A percentile compares a stretch with the other conserved stretches of the same genome.
Conservation (phyloP, 2,329 filamentous ascomycete genomes). For the Parastagonospora nodorum region DNA sequence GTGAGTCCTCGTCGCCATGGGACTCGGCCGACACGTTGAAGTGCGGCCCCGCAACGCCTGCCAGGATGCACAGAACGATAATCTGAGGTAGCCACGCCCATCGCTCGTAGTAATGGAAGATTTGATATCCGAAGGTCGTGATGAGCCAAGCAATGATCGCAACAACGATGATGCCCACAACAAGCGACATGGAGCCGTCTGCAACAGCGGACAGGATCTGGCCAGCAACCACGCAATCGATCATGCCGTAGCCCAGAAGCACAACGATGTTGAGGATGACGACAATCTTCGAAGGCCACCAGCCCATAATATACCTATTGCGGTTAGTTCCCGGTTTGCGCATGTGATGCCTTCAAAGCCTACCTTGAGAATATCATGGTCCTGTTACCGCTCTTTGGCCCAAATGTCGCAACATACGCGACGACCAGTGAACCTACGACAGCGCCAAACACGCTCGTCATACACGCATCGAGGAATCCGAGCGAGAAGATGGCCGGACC, state of each 20-base stretch:
- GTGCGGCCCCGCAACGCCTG: constrained; percentile 63
- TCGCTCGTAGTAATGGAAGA: constrained; percentile 72
- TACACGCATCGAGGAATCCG: constrained; percentile 61
- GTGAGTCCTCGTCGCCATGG: constrained; percentile 51
- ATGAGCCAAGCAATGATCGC: constrained; percentile 67
- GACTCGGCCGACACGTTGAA: constrained; percentile 62
- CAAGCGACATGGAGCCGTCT: constrained; percentile 62
- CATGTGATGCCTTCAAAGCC: not conserved
- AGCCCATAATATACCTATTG: constrained; percentile 64
- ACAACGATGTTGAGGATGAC: constrained; percentile 67
- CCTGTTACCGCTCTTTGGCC: constrained; percentile 64
- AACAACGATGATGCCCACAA: constrained; percentile 70
- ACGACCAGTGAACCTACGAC: constrained; percentile 60
- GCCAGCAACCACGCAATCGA: constrained; percentile 69
- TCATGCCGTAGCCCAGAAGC: constrained; percentile 65
- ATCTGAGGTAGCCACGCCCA: constrained; percentile 69
- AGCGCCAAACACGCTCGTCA: constrained; percentile 63
- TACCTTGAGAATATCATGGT: constrained; percentile 62
- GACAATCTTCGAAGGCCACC: constrained; percentile 68
- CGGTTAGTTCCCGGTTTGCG: constrained; percentile 49
- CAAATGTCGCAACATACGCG: constrained; percentile 67
- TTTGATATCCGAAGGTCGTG: constrained; percentile 69
- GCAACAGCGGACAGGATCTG: constrained; percentile 72
- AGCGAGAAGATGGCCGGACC: constrained; percentile 64
- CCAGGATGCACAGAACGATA: constrained; percentile 64